A percentile compares a stretch with the other conserved stretches of the same genome.
Evolutionary conservation across 2,329 filamentous ascomycete genomes (phyloP).

Genomic region (Alternaria tenuissima): DNA sequence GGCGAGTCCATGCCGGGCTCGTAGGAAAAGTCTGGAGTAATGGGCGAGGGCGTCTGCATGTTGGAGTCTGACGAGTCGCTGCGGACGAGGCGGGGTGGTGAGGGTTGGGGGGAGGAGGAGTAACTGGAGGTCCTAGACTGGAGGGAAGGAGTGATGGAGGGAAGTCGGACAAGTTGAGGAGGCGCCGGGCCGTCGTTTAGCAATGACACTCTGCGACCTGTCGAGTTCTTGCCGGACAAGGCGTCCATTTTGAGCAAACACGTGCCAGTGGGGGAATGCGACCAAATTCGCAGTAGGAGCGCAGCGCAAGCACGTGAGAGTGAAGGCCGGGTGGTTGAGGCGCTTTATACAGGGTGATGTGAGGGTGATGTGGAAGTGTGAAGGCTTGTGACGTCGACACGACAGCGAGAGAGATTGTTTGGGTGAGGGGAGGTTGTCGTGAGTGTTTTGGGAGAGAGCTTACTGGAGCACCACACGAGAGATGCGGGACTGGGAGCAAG

Average conservation of each 20-base stretch:
- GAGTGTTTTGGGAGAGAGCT: conserved; percentile 13
- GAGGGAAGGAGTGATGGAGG: conserved; percentile 48
- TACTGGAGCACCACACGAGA: conserved; percentile 20
- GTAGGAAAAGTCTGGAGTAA: conserved; percentile 54
- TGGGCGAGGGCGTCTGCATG: conserved; percentile 56
- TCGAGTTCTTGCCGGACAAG: conserved; percentile 57
- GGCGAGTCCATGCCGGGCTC: conserved; percentile 40
- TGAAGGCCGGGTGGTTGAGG: conserved; percentile 2
- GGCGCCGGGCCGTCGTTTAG: conserved; percentile 57
- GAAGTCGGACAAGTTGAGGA: conserved; percentile 43
- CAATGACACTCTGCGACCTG: conserved; percentile 60
- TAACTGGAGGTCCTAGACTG: conserved; percentile 55
- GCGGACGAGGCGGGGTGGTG: conserved; percentile 56
- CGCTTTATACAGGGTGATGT: conserved; percentile 1
- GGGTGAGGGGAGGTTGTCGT: conserved; percentile 7
- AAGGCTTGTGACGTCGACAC: conserved; percentile 5
- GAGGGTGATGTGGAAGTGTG: background rate
- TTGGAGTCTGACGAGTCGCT: conserved; percentile 58
- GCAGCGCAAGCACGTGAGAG: conserved; percentile 33
- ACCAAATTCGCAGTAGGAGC: conserved; percentile 23
- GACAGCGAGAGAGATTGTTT: background rate
- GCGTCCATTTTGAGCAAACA: conserved; percentile 55
- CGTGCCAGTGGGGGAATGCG: conserved; percentile 43
- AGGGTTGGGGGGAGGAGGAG: conserved; percentile 56
- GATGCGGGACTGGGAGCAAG: conserved; percentile 26